Evolutionary conservation across 495 filamentous ascomycete genomes (phyloP).

Genomic region (Thozetella sp.): DNA sequence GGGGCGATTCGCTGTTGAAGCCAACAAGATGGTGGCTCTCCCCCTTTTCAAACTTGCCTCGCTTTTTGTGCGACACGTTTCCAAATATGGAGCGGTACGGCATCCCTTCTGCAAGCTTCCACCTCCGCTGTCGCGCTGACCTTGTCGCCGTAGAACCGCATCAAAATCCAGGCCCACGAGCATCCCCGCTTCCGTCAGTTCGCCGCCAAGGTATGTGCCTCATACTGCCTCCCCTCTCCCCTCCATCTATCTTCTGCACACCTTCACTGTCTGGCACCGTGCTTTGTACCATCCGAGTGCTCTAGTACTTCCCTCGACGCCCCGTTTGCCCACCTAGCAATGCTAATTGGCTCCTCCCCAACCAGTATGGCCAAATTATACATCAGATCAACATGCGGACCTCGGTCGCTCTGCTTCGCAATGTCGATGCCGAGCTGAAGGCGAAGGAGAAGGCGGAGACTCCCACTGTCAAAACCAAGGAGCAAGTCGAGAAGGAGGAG

Average conservation of each 20-base stretch:
- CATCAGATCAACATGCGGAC: constrained; percentile 95
- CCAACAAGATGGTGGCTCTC: constrained; percentile 49
- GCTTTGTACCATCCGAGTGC: no score
- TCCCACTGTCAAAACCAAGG: constrained; percentile 81
- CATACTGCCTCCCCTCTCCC: not conserved
- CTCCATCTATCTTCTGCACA: not conserved
- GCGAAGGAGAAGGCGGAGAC: constrained; percentile 67
- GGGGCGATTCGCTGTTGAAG: not conserved
- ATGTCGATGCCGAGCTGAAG: constrained; percentile 62
- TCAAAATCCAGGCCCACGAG: constrained; percentile 93
- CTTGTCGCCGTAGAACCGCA: constrained; percentile 68
- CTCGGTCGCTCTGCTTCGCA: constrained; percentile 81
- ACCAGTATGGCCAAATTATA: constrained; percentile 66
- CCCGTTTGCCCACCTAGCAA: not conserved
- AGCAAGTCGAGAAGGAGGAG: constrained; percentile 65
- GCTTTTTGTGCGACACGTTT: constrained; percentile 54
- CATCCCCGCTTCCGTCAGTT: constrained; percentile 86
- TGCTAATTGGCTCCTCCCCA: not conserved
- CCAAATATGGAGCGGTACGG: constrained; percentile 62
- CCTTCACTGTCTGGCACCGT: not conserved
- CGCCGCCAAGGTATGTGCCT: constrained; percentile 48
- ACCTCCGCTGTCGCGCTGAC: constrained; percentile 3
- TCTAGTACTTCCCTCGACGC: no score
- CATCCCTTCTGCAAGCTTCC: constrained; percentile 2
- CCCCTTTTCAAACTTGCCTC: constrained; percentile 48